phyloP scores from a whole-genome alignment of 169 alveolate species.

The Cryptosporidium meleagridis region DNA sequence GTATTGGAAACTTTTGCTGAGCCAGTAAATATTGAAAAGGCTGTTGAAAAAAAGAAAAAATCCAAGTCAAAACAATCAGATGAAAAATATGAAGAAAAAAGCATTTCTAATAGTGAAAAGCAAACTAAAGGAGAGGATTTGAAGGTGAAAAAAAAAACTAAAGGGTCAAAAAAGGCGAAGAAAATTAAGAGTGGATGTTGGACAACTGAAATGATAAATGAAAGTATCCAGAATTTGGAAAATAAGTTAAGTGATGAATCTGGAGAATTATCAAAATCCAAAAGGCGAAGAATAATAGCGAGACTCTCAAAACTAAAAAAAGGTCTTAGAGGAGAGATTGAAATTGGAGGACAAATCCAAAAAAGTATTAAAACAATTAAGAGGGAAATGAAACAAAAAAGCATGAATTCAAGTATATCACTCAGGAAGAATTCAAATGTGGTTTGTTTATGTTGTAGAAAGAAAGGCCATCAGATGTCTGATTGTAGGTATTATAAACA shows the following conservation, averaged over 20 bases:
- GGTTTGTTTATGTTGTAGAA: slow-evolving; percentile 66
- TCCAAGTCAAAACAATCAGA: neutral
- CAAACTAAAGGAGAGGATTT: neutral
- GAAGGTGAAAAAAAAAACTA: neutral
- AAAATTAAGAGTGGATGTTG: slow-evolving; percentile 37
- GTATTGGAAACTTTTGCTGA: neutral
- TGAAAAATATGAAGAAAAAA: neutral
- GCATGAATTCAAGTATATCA: slow-evolving; percentile 12
- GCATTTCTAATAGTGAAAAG: too few species aligned
- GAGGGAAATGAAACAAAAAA: slow-evolving; percentile 58
- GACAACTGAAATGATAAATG: slow-evolving; percentile 16
- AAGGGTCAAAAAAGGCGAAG: slow-evolving; percentile 10
- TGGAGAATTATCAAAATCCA: slow-evolving; percentile 38
- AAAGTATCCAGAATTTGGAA: slow-evolving; percentile 32
- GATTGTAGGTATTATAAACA: slow-evolving; percentile 57
- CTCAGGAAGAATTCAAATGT: slow-evolving; percentile 33
- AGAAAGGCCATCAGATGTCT: slow-evolving; percentile 61
- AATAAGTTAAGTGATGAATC: neutral
- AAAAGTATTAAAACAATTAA: slow-evolving; percentile 53
- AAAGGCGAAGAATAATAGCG: slow-evolving; percentile 35
- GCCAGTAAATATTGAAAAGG: neutral
- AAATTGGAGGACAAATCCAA: slow-evolving; percentile 61
- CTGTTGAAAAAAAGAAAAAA: neutral
- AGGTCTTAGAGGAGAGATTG: slow-evolving; percentile 58
- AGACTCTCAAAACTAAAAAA: slow-evolving; percentile 28